phyloP scores from a whole-genome alignment of 257 asterid species.

The Przewalskia tangutica region DNA sequence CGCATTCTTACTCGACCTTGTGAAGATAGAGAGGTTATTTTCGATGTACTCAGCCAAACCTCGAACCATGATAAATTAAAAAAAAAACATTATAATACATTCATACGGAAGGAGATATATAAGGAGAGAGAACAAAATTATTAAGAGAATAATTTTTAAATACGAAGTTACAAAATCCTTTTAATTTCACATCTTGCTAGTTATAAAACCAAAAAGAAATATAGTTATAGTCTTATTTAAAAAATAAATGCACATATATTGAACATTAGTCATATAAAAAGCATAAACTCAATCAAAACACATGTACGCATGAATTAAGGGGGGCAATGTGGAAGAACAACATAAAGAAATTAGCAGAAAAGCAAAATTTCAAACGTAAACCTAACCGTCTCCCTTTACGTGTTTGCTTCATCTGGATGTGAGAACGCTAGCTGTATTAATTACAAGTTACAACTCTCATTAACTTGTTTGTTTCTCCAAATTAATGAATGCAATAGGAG shows the following conservation, averaged over 20 bases:
- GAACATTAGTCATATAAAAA: background rate
- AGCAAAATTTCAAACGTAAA: background rate
- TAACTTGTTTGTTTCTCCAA: background rate
- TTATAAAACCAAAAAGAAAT: no score
- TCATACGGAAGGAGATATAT: no score
- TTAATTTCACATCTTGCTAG: no score
- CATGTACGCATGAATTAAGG: background rate
- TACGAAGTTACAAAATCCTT: no score
- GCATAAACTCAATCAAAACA: background rate
- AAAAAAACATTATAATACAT: no score
- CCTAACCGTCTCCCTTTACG: background rate
- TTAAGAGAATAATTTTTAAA: no score
- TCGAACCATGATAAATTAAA: no score
- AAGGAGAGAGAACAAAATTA: no score
- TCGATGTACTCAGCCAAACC: no score
- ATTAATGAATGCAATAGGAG: background rate
- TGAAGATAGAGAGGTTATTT: no score
- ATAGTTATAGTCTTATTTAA: background rate
- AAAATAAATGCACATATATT: background rate
- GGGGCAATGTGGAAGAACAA: background rate
- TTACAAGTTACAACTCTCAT: background rate
- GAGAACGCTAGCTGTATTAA: background rate
- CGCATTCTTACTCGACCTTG: no score
- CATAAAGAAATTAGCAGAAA: background rate
- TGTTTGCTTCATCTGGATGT: background rate